Base-by-base conservation (phyloP, 1,139 yeast genomes). In the Scheffersomyces cryptocercus region DNA sequence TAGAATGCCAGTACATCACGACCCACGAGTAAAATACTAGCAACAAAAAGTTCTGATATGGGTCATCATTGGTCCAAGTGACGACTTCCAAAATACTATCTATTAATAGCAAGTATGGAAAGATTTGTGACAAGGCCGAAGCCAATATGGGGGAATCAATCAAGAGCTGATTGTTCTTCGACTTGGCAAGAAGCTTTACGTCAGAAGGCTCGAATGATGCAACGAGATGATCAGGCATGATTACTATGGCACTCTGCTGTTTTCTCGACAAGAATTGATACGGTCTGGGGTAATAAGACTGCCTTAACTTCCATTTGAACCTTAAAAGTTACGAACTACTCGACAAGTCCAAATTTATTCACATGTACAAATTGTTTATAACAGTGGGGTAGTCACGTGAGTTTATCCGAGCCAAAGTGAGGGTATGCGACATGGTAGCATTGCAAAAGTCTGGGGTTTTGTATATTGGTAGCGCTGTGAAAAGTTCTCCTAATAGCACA, bases 1-100 rank as follows among this genome's bases (percentile, higher is more conserved):
- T 51, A 11, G 56, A 41, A 11, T 62, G 50, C 84, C 84, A 79
- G 53, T 76, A 72, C 56, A 70, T 54, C n/a, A 78, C 70, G 2
- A 72, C 36, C 16, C 70, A 60, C 24, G 75, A 65, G 50, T 73
- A 75, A 0, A 56, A 45, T 4, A 72, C 71, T 39, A 78, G 64
- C 3, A 73, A 39, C n/a, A 78, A 55, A 45, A 77, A 69, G 51
- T 79, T 79, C 46, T 69, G 67, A 51, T 75, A 77, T 5, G 73
- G 77, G 44, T 78, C 79, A 2, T 70, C 75, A 49, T 78, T 77
- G 2, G 84, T 79, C 85, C 85, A 80, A 1, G 84, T 78, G 14
- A 77, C 50, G 7, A 76, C 58, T 38, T 75, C 78, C 28, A 80
- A 58, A 7, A 72, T 47, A 37, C 68, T 63, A 55, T 80, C 83